Conservation (phyloP, 2,329 filamentous ascomycete species). For the Xylaria sp. region DNA sequence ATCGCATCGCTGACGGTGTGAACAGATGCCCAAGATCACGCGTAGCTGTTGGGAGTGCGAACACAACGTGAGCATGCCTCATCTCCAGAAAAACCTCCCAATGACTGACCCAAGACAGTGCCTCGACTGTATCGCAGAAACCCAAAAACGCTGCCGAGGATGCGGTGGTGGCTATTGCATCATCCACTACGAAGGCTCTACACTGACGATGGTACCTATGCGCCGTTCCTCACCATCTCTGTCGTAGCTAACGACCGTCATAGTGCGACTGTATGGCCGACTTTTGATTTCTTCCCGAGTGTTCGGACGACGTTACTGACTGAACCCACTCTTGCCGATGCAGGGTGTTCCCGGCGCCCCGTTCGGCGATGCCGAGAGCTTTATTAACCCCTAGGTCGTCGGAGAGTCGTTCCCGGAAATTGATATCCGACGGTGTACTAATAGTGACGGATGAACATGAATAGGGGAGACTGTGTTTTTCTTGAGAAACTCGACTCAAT, state of each 20-base stretch:
- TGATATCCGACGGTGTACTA: not conserved
- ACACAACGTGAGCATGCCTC: constrained; percentile 55
- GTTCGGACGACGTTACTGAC: constrained; percentile 4
- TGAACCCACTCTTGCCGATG: not conserved
- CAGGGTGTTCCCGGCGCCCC: constrained; percentile 37
- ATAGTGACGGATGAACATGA: too few species aligned
- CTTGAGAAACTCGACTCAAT: too few species aligned
- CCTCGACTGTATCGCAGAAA: constrained; percentile 64
- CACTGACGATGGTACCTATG: constrained; percentile 49
- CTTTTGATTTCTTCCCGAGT: constrained; percentile 1
- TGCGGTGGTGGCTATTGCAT: constrained; percentile 80
- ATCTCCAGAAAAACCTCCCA: not conserved
- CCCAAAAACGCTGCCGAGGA: constrained; percentile 64
- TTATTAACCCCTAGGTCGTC: constrained; percentile 17
- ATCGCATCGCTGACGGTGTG: constrained; percentile 7
- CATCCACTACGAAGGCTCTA: constrained; percentile 77
- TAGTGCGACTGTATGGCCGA: constrained; percentile 44
- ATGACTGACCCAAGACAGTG: constrained; percentile 48
- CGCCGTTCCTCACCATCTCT: not conserved
- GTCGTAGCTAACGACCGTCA: constrained; percentile 23
- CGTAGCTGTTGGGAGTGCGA: constrained; percentile 81
- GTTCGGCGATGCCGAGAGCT: constrained; percentile 29
- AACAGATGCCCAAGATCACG: constrained; percentile 53
- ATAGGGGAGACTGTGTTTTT: too few species aligned
- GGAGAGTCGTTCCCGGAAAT: not conserved